Base-by-base conservation (phyloP, 1,284 basidiomycete genomes). In the Ganoderma lucidum region DNA sequence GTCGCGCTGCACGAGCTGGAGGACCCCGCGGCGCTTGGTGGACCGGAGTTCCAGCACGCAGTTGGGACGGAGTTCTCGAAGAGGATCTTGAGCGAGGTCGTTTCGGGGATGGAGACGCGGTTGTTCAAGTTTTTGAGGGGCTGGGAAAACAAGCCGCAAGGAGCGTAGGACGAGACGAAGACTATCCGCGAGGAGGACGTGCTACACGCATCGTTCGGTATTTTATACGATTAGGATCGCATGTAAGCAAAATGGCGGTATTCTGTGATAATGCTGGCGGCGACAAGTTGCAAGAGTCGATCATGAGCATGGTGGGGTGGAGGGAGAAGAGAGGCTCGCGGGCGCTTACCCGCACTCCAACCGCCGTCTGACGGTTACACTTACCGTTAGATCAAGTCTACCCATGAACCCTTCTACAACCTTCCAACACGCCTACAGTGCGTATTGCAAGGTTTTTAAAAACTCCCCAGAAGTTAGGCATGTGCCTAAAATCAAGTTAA, bases 401-500 rank as follows among this genome's bases (percentile, higher is more conserved):
- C 53, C 30, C 39, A 56, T 56, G 53, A 56, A 19, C 32, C 3
- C 14, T 32, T 56, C 37, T 41, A 12, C 58, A 6, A 23, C 8
- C 6, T 60, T 60, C 19, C 6, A 28, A 9, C 3, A 56, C 39
- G 28, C 37, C 0, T 56, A n/a, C 32, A 37, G 19, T 14, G 15
- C 10, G 4, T 28, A 12, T 41, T n/a, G 39, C 44, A n/a, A 60
- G 19, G 19, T 44, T 28, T n/a, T 42, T 65, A 19, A 48, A 23
- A 28, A n/a, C 23, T 9, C 30, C 28, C 0, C 19, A 51, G 19
- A 41, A 4, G 41, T 71, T 10, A 62, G 35, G 32, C 68, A 70
- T 32, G 69, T 74, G 4, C 17, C 73, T 6, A 63, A 42, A 32
- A 42, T 60, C 10, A 74, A 68, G 39, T 62, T 74, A 10, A 32